phyloP scores from a whole-genome alignment of 2,329 filamentous ascomycete species.

The Penicillium corylophilum region DNA sequence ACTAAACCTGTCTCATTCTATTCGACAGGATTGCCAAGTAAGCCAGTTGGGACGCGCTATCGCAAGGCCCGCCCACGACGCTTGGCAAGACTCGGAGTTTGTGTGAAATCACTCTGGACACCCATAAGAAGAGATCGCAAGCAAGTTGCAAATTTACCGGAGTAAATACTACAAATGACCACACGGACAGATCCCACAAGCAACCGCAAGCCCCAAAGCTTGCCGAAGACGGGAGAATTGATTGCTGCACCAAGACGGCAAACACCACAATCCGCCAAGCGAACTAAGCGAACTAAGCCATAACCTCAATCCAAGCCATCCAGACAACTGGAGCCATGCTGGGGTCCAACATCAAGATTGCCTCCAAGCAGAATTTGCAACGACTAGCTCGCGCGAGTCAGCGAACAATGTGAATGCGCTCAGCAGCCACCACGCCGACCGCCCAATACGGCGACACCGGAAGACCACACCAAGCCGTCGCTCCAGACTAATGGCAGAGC shows the following conservation, averaged over 20 bases:
- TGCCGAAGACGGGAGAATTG: not conserved
- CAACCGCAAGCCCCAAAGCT: too few species aligned
- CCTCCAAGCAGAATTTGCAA: not conserved
- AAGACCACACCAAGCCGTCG: too few species aligned
- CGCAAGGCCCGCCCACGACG: not conserved
- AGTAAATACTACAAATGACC: not conserved
- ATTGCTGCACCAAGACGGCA: not conserved
- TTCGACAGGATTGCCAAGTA: not conserved
- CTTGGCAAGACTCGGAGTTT: not conserved
- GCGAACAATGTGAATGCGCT: constrained; percentile 11
- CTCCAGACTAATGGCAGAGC: too few species aligned
- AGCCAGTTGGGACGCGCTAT: not conserved
- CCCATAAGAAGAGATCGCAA: not conserved
- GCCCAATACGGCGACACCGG: too few species aligned
- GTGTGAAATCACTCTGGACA: not conserved
- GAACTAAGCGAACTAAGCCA: not conserved
- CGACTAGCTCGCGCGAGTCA: constrained; percentile 28
- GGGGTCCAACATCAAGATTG: too few species aligned
- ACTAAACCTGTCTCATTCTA: not conserved
- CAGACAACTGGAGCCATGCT: not conserved
- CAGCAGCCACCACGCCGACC: too few species aligned
- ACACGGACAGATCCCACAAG: too few species aligned
- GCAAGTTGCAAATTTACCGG: not conserved
- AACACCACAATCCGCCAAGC: not conserved
- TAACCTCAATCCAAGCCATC: not conserved